Percentiles rank a stretch among this genome's conserved stretches.
These are phyloP conservation scores for Polygonum aviculare DNA, from an alignment of 148 eudicot genomes.

Conservation along the genomic window DNA sequence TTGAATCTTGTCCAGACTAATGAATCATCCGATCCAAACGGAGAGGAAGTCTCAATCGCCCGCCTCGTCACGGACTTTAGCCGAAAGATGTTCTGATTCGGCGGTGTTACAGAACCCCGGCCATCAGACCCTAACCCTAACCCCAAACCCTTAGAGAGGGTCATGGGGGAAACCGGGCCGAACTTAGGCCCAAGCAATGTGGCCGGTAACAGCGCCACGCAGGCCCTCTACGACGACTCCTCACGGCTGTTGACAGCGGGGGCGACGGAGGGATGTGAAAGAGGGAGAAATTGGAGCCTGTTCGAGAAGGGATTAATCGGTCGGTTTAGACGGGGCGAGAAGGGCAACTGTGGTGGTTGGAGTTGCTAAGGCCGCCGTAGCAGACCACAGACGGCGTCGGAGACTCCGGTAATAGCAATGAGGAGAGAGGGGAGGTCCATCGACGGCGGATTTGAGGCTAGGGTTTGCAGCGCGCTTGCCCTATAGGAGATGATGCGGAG, in stretches of 20 bases:
- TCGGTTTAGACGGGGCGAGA: conserved; percentile 63
- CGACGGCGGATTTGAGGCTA: no score
- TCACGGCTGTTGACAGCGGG: conserved; percentile 23
- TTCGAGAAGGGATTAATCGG: conserved; percentile 79
- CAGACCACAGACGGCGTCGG: conserved; percentile 15
- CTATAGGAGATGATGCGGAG: no score
- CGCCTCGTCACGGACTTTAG: conserved; percentile 60
- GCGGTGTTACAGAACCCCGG: conserved; percentile 8
- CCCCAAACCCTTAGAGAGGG: conserved; percentile 35
- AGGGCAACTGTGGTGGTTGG: conserved; percentile 42
- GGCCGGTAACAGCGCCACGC: conserved; percentile 37
- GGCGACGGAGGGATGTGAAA: conserved; percentile 35
- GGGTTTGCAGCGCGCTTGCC: no score
- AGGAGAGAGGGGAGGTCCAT: conserved; percentile 18
- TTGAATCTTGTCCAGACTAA: conserved; percentile 65
- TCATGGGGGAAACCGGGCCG: conserved; percentile 44
- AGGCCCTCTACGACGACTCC: conserved; percentile 30
- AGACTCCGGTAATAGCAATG: conserved; percentile 10
- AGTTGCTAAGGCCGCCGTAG: conserved; percentile 30
- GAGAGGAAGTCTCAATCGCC: conserved; percentile 43
- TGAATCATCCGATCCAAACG: conserved; percentile 66
- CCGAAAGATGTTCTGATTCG: conserved; percentile 61
- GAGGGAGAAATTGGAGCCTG: conserved; percentile 66
- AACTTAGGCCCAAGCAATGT: conserved; percentile 91
- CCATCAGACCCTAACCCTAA: conserved; percentile 2